A percentile compares a stretch with the other conserved stretches of the same genome.
Conservation (phyloP, 2,329 filamentous ascomycete species). For the Trematosphaeria pertusa region DNA sequence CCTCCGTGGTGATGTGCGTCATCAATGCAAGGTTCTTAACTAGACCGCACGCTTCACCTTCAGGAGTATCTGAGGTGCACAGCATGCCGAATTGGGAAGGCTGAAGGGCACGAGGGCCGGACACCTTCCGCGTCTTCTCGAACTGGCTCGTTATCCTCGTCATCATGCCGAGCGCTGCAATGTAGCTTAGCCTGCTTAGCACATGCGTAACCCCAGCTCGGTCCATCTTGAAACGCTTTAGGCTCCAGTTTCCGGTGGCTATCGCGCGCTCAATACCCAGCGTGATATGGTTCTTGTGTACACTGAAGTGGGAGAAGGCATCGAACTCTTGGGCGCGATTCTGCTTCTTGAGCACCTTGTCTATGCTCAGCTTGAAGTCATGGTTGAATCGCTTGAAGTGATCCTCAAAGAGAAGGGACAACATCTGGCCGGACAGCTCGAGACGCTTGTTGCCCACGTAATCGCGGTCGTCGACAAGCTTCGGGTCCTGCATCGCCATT, state of each 20-base stretch:
- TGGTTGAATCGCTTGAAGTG: slow-evolving; percentile 94
- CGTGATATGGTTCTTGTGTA: slow-evolving; percentile 86
- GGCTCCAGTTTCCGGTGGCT: slow-evolving; percentile 95
- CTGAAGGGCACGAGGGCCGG: slow-evolving; percentile 91
- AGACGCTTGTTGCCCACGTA: slow-evolving; percentile 98
- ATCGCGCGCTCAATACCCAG: slow-evolving; percentile 95
- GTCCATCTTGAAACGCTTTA: slow-evolving; percentile 99
- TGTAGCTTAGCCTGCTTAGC: slow-evolving; percentile 92
- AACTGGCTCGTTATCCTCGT: slow-evolving; percentile 98
- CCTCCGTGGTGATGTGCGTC: slow-evolving; percentile 98
- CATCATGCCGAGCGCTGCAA: slow-evolving; percentile 98
- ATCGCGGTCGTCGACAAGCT: slow-evolving; percentile 92
- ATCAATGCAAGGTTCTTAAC: slow-evolving; percentile 98
- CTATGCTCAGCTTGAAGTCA: slow-evolving; percentile 89
- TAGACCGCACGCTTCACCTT: slow-evolving; percentile 97
- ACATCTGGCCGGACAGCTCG: slow-evolving; percentile 90
- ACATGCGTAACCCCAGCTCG: slow-evolving; percentile 96
- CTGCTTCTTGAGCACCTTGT: slow-evolving; percentile 94
- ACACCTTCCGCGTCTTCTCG: slow-evolving; percentile 97
- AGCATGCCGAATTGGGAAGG: slow-evolving; percentile 99
- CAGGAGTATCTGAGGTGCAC: slow-evolving; percentile 94
- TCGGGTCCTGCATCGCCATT: slow-evolving; percentile 90
- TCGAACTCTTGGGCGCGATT: slow-evolving; percentile 89
- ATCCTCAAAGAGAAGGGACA: slow-evolving; percentile 95
- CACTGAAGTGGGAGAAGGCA: slow-evolving; percentile 81